These are phyloP conservation scores for Trypanosoma cruzi DNA, from an alignment of 208 protist species.

Conservation along the genomic window DNA sequence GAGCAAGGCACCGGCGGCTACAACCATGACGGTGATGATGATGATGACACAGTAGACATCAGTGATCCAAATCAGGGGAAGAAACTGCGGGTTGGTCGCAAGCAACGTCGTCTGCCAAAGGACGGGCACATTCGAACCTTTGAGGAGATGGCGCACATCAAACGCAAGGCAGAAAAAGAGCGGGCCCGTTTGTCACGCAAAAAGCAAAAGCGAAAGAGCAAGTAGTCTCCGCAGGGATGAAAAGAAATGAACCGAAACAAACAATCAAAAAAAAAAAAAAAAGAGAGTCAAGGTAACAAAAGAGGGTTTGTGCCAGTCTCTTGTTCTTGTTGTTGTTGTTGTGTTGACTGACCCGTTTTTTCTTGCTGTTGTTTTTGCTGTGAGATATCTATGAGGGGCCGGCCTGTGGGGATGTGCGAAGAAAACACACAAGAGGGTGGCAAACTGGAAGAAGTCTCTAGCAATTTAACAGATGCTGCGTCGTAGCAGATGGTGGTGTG, in stretches of 20 bases:
- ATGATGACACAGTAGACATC: constrained; percentile 76
- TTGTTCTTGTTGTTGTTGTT: neutral
- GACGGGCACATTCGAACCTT: constrained; percentile 87
- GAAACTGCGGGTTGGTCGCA: constrained; percentile 89
- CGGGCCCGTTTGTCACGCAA: constrained; percentile 74
- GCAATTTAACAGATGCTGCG: neutral
- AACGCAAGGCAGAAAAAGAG: constrained; percentile 83
- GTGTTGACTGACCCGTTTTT: neutral
- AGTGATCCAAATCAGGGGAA: constrained; percentile 92
- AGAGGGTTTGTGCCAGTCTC: neutral
- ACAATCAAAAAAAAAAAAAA: neutral
- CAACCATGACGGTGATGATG: constrained; percentile 29
- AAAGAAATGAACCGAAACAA: neutral
- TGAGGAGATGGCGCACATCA: constrained; percentile 81
- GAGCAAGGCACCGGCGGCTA: constrained; percentile 10
- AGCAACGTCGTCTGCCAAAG: constrained; percentile 83
- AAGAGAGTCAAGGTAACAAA: neutral
- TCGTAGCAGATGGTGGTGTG: neutral
- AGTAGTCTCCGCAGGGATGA: constrained; percentile 17
- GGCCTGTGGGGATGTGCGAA: neutral
- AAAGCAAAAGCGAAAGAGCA: constrained; percentile 34
- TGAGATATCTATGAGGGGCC: neutral
- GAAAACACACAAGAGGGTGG: neutral
- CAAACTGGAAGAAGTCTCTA: neutral
- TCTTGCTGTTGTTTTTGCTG: neutral